A percentile compares a stretch with the other conserved stretches of the same genome.
These are phyloP conservation scores for Fusarium sp. DNA, from an alignment of 2,329 filamentous ascomycete genomes.

Conservation along the genomic window DNA sequence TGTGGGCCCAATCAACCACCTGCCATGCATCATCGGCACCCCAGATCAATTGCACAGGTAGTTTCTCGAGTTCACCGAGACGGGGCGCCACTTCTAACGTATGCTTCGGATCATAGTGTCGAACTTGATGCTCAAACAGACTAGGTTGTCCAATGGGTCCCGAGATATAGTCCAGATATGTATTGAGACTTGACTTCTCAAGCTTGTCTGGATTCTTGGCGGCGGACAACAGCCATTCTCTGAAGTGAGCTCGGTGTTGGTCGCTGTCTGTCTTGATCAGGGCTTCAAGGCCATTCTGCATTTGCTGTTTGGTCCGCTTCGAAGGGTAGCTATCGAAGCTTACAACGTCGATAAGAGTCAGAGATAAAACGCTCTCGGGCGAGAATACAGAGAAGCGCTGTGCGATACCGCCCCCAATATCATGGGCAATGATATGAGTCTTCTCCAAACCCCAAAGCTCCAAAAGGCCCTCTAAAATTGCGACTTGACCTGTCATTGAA, in stretches of 20 bases:
- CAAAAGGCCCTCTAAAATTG: conserved; percentile 42
- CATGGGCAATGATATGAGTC: conserved; percentile 44
- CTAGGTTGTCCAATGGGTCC: conserved; percentile 46
- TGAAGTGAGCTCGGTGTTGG: conserved; percentile 41
- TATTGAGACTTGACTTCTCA: conserved; percentile 33
- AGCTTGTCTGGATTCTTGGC: conserved; percentile 34
- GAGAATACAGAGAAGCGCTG: conserved; percentile 44
- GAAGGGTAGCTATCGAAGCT: conserved; percentile 50
- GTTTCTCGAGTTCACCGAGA: conserved; percentile 36
- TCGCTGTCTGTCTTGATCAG: conserved; percentile 38
- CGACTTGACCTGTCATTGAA: conserved; percentile 47
- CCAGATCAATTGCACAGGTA: conserved; percentile 46
- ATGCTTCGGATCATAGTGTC: conserved; percentile 48
- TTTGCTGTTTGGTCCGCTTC: conserved; percentile 44
- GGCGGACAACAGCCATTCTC: conserved; percentile 40
- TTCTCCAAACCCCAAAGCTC: conserved; percentile 40
- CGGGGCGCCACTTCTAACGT: conserved; percentile 44
- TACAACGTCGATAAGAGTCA: conserved; percentile 46
- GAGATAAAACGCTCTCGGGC: conserved; percentile 33
- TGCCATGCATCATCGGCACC: conserved; percentile 47
- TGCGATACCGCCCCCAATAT: conserved; percentile 46
- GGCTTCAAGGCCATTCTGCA: conserved; percentile 43
- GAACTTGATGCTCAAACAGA: conserved; percentile 48
- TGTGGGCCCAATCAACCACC: conserved; percentile 45
- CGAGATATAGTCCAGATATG: conserved; percentile 46